A percentile compares a stretch with the other conserved stretches of the same genome.
Evolutionary conservation across 495 filamentous ascomycete species (phyloP).

Genomic region (Xylaria intraflava): DNA sequence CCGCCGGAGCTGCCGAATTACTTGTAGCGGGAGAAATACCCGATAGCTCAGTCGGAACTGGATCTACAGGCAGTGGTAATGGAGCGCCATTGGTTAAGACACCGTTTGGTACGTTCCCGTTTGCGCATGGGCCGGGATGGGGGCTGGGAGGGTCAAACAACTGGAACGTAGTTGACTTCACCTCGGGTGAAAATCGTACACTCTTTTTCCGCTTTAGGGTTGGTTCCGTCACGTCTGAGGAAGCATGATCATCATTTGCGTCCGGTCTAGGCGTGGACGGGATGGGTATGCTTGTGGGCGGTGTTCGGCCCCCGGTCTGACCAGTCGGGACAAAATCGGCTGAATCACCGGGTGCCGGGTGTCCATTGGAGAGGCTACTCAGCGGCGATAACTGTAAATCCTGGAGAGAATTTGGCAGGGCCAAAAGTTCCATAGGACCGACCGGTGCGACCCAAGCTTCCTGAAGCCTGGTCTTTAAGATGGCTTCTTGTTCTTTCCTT

Average conservation of each 20-base stretch:
- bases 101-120: slow-evolving; percentile 10
- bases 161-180: slow-evolving; percentile 50
- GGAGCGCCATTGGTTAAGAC: slow-evolving; percentile 4
- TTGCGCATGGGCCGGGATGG: slow-evolving; percentile 9
- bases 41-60: slow-evolving; percentile 1
- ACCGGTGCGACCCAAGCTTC: slow-evolving; percentile 29
- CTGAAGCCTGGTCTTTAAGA: slow-evolving; percentile 50
- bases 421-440: slow-evolving; percentile 31
- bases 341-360: not conserved
- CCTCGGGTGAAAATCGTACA: slow-evolving; percentile 57
- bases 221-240: not conserved
- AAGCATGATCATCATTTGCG: not conserved
- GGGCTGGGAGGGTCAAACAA: slow-evolving; percentile 42
- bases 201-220: slow-evolving; percentile 46
- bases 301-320: not conserved
- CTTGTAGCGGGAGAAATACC: not conserved
- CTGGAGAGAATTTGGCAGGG: slow-evolving; percentile 31
- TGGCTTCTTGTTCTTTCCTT: slow-evolving; percentile 69
- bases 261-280: not conserved
- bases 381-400: slow-evolving; percentile 7
- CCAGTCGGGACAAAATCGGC: not conserved
- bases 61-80: slow-evolving; percentile 11
- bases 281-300: not conserved
- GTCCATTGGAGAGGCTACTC: not conserved
- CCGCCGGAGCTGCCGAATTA: slow-evolving; percentile 4